Base-by-base conservation (phyloP, 352 stramenopile species). In the Phytopythium aichiense region DNA sequence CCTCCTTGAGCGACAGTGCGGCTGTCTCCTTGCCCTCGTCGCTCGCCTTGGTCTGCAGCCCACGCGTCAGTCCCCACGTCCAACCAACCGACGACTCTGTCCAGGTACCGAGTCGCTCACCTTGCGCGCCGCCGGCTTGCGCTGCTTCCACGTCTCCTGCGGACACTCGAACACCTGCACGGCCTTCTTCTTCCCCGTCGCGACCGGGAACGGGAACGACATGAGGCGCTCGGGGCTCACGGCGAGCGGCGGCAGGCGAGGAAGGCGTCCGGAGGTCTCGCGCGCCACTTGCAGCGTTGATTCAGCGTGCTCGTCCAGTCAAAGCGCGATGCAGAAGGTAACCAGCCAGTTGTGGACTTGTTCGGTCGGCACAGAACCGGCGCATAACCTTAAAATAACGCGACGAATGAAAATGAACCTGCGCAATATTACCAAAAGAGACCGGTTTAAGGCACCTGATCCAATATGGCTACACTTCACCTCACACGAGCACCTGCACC, bases 81-180 rank as follows among this genome's bases (percentile, higher is more conserved):
- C 13, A 46, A 4, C 6, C 16, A 46, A 20, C 5, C 38, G 5
- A 45, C 13, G 33, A 37, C 5, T 37, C 5, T 37, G 15, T 18
- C 5, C 16, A 45, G 38, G 38, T 18, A 7, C 15, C 40, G 0
- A 22, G 7, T 9, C n/a, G 5, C 20, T 49, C 64, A 85, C 75
- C 46, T 70, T 75, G n/a, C 63, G 33, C 1, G 49, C 20, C 8
- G 63, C 60, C 15, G 67, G 66, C 40, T 75, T 77, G 28, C 70
- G 68, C 66, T 73, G 61, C 57, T 92, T 92, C 84, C 84, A 92
- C 35, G 81, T 73, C 71, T 90, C 81, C 12, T 77, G 65, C 16
- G 84, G 84, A 60, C 85, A 92, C 65, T 85, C 76, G 45, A 92
- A 92, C 31, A 92, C 81, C 52, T 92, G 67, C 59, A 94, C 81